Evolutionary conservation across 495 filamentous ascomycete genomes (phyloP), one percentile per base, ranked within the genome.

Genomic region (Aspergillus asperescens): DNA sequence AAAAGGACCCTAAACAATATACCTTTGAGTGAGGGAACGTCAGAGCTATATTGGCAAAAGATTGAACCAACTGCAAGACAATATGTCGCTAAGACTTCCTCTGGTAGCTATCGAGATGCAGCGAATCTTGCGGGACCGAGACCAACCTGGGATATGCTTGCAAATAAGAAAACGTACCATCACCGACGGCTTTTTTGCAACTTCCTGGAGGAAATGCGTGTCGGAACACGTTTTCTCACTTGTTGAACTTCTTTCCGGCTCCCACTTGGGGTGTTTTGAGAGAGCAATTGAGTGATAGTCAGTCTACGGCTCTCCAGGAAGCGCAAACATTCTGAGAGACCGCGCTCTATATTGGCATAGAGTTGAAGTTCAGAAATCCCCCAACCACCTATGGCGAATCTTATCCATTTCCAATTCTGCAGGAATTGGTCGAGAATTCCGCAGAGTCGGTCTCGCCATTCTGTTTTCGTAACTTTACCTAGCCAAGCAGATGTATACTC

Each of bases 1-100:
- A n/a, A n/a, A n/a, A n/a, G n/a, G n/a, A n/a, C n/a, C n/a, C n/a
- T n/a, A n/a, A n/a, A n/a, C n/a, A n/a, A n/a, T n/a, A n/a, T n/a
- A n/a, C n/a, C n/a, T n/a, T n/a, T n/a, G n/a, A n/a, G n/a, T 22
- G 41, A 76, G 37, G 73, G 75, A 18, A 72, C 65, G 7, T 52
- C 48, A 9, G 29, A 58, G 5, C 34, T 63, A 16, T 60, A 68
- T 31, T 78, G 73, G 74, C 48, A 52, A 12, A 61, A 12, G 39
- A 60, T 76, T 10, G 54, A 62, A 37, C 45, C 55, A 9, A 42
- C 34, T 27, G 66, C 68, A 25, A 67, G 69, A 56, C 37, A 16
- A 13, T 74, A 74, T 58, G 50, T 58, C 44, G 31, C 41, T 35
- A 35, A 76, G 73, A 55, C 66, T 54, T 37, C 58, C 62, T 20